These are phyloP conservation scores for Cryphonectria japonica DNA, from an alignment of 2,329 filamentous ascomycete genomes.

Conservation along the genomic window DNA sequence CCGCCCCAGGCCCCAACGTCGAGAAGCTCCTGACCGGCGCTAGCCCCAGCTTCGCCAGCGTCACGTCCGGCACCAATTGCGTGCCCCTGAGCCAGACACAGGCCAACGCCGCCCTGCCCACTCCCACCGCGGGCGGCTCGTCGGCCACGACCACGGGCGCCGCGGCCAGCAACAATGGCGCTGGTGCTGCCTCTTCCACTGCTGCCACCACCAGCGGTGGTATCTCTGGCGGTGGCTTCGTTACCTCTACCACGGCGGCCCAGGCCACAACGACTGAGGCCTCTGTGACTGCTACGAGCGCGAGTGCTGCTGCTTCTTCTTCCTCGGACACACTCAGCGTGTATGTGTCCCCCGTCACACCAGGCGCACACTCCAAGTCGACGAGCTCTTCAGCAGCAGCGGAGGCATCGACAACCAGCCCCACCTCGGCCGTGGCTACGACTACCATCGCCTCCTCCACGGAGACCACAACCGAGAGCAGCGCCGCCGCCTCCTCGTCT, in stretches of 20 bases:
- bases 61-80: constrained; percentile 29
- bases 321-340: constrained; percentile 6
- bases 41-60: constrained; percentile 17
- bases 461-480: constrained; percentile 3
- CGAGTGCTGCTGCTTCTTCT: background rate
- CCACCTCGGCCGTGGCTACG: background rate
- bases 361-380: background rate
- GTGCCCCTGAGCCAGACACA: constrained; percentile 24
- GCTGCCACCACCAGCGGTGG: background rate
- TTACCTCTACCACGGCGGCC: background rate
- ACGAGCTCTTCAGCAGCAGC: constrained; percentile 1
- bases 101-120: constrained; percentile 32
- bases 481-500: background rate
- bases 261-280: background rate
- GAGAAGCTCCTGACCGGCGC: constrained; percentile 28
- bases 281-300: background rate
- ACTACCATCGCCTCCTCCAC: constrained; percentile 10
- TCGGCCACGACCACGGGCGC: background rate
- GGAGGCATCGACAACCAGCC: constrained; percentile 18
- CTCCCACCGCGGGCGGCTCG: constrained; percentile 10
- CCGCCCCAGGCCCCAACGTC: constrained; percentile 35
- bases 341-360: constrained; percentile 7
- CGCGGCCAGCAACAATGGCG: background rate
- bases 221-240: background rate
- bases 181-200: background rate